phyloP scores from a whole-genome alignment of 441 rosid species.

The Mallotus japonicus region DNA sequence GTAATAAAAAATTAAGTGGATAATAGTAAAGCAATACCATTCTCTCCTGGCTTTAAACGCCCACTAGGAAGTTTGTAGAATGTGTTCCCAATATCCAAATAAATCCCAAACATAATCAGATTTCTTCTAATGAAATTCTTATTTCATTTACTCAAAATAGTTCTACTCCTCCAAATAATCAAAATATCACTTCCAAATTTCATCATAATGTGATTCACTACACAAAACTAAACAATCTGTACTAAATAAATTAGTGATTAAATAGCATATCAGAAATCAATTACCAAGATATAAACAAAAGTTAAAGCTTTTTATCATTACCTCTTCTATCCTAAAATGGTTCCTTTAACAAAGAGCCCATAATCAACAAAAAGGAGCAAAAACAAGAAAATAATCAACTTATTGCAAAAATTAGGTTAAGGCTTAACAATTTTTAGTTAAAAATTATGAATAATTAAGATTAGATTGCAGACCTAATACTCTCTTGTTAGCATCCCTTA shows the following conservation, averaged over 20 bases:
- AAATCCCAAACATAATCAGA: too few species aligned
- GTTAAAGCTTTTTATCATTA: slow-evolving; percentile 9
- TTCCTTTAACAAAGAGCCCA: slow-evolving; percentile 76
- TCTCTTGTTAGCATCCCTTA: slow-evolving; percentile 69
- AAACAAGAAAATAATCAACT: neutral
- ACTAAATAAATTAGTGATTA: too few species aligned
- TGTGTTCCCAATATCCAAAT: slow-evolving; percentile 83
- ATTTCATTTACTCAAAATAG: too few species aligned
- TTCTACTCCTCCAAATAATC: too few species aligned
- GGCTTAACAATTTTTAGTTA: too few species aligned
- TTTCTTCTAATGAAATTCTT: too few species aligned
- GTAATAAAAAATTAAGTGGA: neutral
- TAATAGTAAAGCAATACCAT: slow-evolving; percentile 43
- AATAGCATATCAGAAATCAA: neutral
- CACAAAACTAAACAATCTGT: neutral
- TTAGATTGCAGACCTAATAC: slow-evolving; percentile 41
- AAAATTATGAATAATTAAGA: neutral
- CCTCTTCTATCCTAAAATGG: slow-evolving; percentile 87
- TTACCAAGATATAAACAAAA: neutral
- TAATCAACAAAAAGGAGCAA: neutral
- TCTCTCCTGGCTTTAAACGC: slow-evolving; percentile 92
- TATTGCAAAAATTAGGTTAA: neutral
- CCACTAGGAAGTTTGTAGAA: slow-evolving; percentile 99
- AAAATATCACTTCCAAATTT: neutral
- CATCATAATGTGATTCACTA: neutral